Evolutionary conservation across 2,329 filamentous ascomycete genomes (phyloP), one percentile per base, ranked within the genome.

Genomic region (Cladosporium sp.): DNA sequence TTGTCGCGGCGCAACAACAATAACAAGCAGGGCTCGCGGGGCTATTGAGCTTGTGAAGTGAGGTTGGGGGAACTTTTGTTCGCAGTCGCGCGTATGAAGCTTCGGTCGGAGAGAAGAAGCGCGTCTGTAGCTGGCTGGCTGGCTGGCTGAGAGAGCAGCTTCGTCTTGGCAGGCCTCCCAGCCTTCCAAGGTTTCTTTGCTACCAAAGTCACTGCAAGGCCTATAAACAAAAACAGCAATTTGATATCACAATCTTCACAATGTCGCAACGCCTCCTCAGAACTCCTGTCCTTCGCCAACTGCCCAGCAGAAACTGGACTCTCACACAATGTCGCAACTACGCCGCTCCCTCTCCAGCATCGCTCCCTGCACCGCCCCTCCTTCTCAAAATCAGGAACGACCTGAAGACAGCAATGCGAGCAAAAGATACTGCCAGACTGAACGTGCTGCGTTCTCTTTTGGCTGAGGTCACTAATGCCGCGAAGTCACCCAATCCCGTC

Each of bases 401-500:
- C 53, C 68, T 77, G 37, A 77, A 77, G 56, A 68, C 59, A 4
- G 72, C 74, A 27, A 72, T 77, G 68, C 69, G 70, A 52, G 60
- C 68, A n/a, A 76, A 75, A 61, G 72, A 77, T 61, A 73, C 70
- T 20, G 73, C 80, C 20, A 82, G 85, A 2, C 80, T 91, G 20
- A 72, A 79, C 34, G 86, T 88, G 32, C 77, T 92, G 43, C 85
- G 88, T 58, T 68, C 77, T 36, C 72, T 91, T 55, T 77, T 91
- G 56, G 76, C 85, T 27, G 80, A 85, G 55, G 82, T 86, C 54
- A 83, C 84, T 59, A 91, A 90, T 68, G 83, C 85, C 29, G 85
- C 83, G 65, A 91, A 91, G 70, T 89, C 86, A 12, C 64, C 77
- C 34, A 74, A 72, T 34, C 87, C 88, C n/a, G 80, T 91, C 62